Conservation (phyloP, 257 asterid species). For the Lycium ferocissimum region DNA sequence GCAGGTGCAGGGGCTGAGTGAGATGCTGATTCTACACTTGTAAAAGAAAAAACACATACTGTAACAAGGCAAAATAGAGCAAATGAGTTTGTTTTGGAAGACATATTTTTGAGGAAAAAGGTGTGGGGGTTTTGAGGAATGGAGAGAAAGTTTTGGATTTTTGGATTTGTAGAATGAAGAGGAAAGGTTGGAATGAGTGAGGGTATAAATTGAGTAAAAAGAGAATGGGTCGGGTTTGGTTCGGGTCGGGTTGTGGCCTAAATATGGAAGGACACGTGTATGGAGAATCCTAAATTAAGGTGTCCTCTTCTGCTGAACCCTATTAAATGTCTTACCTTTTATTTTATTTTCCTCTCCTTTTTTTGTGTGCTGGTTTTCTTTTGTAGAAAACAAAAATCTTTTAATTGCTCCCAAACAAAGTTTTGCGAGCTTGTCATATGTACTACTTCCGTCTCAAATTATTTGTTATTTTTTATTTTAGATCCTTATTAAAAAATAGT, state of each 20-base stretch:
- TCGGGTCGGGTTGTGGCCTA: slow-evolving; percentile 29
- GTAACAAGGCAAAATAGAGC: neutral
- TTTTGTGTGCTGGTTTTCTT: neutral
- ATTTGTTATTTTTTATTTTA: too few species aligned
- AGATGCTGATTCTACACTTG: slow-evolving; percentile 44
- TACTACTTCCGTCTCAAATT: too few species aligned
- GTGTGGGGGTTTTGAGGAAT: neutral
- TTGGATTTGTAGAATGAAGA: neutral
- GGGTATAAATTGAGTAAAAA: slow-evolving; percentile 1
- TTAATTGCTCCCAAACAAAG: neutral
- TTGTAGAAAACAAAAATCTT: neutral
- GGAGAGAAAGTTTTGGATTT: neutral
- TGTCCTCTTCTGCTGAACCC: neutral
- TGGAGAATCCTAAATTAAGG: neutral
- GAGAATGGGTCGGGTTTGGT: slow-evolving; percentile 5
- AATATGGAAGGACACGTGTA: slow-evolving; percentile 34
- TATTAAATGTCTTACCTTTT: neutral
- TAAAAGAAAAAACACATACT: neutral
- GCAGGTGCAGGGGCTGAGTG: slow-evolving; percentile 78
- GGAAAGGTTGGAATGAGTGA: neutral
- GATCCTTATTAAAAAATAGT: too few species aligned
- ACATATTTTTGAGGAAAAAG: slow-evolving; percentile 5
- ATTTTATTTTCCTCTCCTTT: neutral
- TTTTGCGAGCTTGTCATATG: neutral
- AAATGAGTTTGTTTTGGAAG: neutral